Conservation (phyloP, 768 basidiomycete genomes). For the Mycena albidolilacea region DNA sequence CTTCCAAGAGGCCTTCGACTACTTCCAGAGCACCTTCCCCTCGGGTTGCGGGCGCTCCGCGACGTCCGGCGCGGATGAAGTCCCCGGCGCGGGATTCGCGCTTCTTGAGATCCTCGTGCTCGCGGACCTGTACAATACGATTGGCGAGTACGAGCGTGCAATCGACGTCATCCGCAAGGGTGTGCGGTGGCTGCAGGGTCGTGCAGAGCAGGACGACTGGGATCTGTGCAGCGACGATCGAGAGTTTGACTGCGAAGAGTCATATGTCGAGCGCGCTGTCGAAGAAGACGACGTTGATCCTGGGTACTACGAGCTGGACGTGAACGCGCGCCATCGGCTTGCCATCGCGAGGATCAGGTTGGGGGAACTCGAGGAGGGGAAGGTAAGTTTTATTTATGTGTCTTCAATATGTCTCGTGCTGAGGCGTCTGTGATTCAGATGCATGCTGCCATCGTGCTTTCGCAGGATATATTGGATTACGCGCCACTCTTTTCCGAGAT, state of each 20-base stretch:
- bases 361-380: slow-evolving; percentile 85
- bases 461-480: slow-evolving; percentile 83
- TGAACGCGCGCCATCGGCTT: slow-evolving; percentile 86
- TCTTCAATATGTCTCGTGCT: background rate
- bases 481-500: slow-evolving; percentile 86
- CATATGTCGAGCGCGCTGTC: slow-evolving; percentile 42
- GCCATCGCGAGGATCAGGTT: slow-evolving; percentile 87
- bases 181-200: slow-evolving; percentile 92
- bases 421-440: slow-evolving; percentile 59
- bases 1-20: slow-evolving; percentile 81
- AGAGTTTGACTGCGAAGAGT: slow-evolving; percentile 78
- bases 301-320: slow-evolving; percentile 76
- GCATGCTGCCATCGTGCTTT: slow-evolving; percentile 81
- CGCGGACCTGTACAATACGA: slow-evolving; percentile 85
- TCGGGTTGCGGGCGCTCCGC: slow-evolving; percentile 52
- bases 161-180: slow-evolving; percentile 81
- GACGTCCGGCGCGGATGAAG: slow-evolving; percentile 41
- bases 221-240: slow-evolving; percentile 88
- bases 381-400: slow-evolving; percentile 61
- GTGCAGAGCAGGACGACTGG: slow-evolving; percentile 83
- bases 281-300: slow-evolving; percentile 65
- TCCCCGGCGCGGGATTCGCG: slow-evolving; percentile 68
- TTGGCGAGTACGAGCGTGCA: slow-evolving; percentile 78
- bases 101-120: slow-evolving; percentile 85
- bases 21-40: slow-evolving; percentile 70